A percentile compares a stretch with the other conserved stretches of the same genome.
phyloP scores from a whole-genome alignment of 352 stramenopile species.

The Phytophthora multivora region DNA sequence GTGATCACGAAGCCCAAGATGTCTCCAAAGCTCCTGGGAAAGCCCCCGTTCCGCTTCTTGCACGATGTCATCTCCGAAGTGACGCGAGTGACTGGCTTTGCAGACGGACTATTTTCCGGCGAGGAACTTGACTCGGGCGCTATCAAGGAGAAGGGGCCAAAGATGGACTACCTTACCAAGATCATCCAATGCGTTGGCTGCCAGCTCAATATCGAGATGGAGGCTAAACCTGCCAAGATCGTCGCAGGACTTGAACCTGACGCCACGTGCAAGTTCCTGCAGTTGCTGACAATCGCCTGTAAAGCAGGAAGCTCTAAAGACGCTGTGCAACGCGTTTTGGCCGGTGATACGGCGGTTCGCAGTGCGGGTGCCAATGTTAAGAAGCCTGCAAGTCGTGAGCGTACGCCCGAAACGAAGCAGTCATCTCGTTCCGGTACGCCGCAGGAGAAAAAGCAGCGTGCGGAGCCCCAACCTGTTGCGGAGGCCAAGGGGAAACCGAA shows the following conservation, averaged over 20 bases:
- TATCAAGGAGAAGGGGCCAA: conserved; percentile 94
- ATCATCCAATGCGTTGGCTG: conserved; percentile 91
- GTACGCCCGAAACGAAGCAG: conserved; percentile 56
- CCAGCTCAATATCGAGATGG: conserved; percentile 86
- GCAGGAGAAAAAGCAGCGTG: conserved; percentile 55
- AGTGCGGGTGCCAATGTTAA: conserved; percentile 35
- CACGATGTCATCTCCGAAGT: conserved; percentile 87
- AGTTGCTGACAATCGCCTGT: conserved; percentile 88
- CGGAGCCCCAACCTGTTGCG: conserved; percentile 12
- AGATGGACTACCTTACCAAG: conserved; percentile 91
- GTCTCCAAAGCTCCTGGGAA: conserved; percentile 79
- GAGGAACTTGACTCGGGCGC: conserved; percentile 90
- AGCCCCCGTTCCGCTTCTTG: conserved; percentile 89
- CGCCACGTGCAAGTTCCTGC: conserved; percentile 94
- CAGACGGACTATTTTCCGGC: conserved; percentile 78
- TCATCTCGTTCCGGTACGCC: conserved; percentile 63
- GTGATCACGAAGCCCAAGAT: conserved; percentile 88
- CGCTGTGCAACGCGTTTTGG: conserved; percentile 74
- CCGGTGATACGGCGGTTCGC: conserved; percentile 54
- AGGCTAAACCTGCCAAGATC: conserved; percentile 87
- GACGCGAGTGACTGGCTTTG: conserved; percentile 81
- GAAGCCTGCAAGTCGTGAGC: conserved; percentile 53
- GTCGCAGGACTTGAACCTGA: conserved; percentile 94
- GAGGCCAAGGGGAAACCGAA: conserved; percentile 47
- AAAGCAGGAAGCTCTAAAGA: conserved; percentile 64